Base-by-base conservation (phyloP, 2,329 filamentous ascomycete species). In the Alternaria sp. region DNA sequence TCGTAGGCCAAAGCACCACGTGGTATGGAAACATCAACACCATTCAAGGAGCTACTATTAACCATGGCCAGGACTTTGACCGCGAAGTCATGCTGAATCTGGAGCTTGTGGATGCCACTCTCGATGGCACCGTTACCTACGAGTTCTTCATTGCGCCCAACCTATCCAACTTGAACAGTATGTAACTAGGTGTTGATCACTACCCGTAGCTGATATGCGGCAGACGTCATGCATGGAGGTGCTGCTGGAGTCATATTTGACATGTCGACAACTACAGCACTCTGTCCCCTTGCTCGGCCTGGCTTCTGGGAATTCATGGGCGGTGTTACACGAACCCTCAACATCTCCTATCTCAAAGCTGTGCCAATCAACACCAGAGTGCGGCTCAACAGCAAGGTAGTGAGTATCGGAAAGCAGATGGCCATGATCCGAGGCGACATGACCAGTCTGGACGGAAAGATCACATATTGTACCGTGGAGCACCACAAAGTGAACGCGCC, bases 261-360 rank as follows among this genome's bases (percentile, higher is more conserved):
- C 64, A 81, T 81, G 79, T 70, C 74, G 1, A 86, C 84, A 5
- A 86, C 83, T 0, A 80, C 80, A 12, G 83, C 84, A 1, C 74
- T 87, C 17, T 84, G 83, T 44, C 83, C 85, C 2, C 54, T 86
- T 12, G 79, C 83, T 6, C 79, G 76, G 36, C 82, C 83, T 0
- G 84, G 82, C 3, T 86, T 81, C 69, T 87, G 84, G 84, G 81
- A 85, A 77, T 86, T 86, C 65, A 76, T 86, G 56, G 85, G 83
- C 2, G 84, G 85, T 5, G 83, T 86, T 0, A 84, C 84, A 5
- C 77, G 85, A 6, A 80, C 80, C 1, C 74, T 86, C 30, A 85
- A 84, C 64, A 81, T 86, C n/a, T 84, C 81, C 28, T 87, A 86
- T 65, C 74, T 87, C 1, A 82, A 81, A 67, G 83, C 83, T 3